phyloP scores from a whole-genome alignment of 192 early-diverging fungal species.

The Radiomyces spectabilis region DNA sequence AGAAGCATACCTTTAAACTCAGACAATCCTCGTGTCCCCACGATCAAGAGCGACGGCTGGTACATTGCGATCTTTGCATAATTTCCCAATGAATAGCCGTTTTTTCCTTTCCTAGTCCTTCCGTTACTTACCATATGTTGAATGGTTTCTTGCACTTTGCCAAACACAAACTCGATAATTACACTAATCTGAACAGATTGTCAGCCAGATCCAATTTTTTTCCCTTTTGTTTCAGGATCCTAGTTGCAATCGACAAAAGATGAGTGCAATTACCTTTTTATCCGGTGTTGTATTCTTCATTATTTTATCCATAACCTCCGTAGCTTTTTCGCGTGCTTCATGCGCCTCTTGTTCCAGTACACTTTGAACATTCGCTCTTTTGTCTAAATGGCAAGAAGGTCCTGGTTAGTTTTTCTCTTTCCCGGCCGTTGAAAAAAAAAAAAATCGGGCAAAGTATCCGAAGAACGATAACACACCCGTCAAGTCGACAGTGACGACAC shows the following conservation, averaged over 20 bases:
- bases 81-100: background rate
- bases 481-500: constrained; percentile 21
- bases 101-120: background rate
- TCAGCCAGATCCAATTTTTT: background rate
- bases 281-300: constrained; percentile 18
- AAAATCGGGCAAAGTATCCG: background rate
- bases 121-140: constrained; percentile 40
- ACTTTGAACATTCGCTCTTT: constrained; percentile 11
- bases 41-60: constrained; percentile 60
- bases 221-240: background rate
- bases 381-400: too few relatives aligned
- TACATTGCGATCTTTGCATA: constrained; percentile 43
- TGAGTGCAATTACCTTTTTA: constrained; percentile 22
- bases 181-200: constrained; percentile 36
- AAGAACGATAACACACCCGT: constrained; percentile 7
- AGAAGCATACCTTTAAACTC: constrained; percentile 58
- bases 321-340: constrained; percentile 28
- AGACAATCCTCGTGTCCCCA: constrained; percentile 63
- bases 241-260: too few relatives aligned
- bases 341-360: constrained; percentile 20
- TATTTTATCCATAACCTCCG: constrained; percentile 26
- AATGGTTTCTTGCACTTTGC: constrained; percentile 45
- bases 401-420: too few relatives aligned
- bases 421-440: background rate
- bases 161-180: constrained; percentile 43